Conservation (phyloP, 164 flowering plant genomes). For the Tinospora cordifolia region DNA sequence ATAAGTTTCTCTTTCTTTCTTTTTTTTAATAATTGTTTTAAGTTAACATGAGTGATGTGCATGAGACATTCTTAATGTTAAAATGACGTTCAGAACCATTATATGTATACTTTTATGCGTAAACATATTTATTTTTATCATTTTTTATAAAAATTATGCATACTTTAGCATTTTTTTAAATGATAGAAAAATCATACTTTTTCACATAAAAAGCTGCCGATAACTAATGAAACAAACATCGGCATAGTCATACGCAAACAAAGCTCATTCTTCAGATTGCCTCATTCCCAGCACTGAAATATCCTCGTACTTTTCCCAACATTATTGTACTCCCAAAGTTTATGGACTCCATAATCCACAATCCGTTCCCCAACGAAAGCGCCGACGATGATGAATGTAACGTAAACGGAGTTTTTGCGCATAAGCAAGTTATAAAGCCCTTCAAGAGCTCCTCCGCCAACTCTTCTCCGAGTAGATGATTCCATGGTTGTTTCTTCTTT, state of each 20-base stretch:
- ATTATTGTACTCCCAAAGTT: conserved; percentile 23
- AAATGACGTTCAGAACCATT: too few relatives aligned
- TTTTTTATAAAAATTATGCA: too few relatives aligned
- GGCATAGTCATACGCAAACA: not conserved
- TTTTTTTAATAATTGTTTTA: too few relatives aligned
- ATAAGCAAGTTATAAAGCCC: conserved; percentile 59
- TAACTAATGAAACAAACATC: not conserved
- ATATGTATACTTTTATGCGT: too few relatives aligned
- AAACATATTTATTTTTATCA: too few relatives aligned
- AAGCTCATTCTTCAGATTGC: conserved; percentile 35
- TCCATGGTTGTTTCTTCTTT: not conserved
- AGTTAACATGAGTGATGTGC: too few relatives aligned
- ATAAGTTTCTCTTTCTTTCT: too few relatives aligned
- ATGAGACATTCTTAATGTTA: too few relatives aligned
- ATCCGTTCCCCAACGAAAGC: conserved; percentile 82
- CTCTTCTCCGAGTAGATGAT: conserved; percentile 4
- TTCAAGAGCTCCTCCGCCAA: conserved; percentile 43
- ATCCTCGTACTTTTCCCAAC: conserved; percentile 44
- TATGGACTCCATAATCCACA: conserved; percentile 25
- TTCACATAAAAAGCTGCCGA: not conserved
- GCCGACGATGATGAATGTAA: conserved; percentile 72
- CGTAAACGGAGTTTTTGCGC: conserved; percentile 79
- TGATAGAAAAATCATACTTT: not conserved
- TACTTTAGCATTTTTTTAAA: too few relatives aligned
- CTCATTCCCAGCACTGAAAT: conserved; percentile 49